Evolutionary conservation across 495 filamentous ascomycete genomes (phyloP).

Genomic region (Aspergillus steynii): DNA sequence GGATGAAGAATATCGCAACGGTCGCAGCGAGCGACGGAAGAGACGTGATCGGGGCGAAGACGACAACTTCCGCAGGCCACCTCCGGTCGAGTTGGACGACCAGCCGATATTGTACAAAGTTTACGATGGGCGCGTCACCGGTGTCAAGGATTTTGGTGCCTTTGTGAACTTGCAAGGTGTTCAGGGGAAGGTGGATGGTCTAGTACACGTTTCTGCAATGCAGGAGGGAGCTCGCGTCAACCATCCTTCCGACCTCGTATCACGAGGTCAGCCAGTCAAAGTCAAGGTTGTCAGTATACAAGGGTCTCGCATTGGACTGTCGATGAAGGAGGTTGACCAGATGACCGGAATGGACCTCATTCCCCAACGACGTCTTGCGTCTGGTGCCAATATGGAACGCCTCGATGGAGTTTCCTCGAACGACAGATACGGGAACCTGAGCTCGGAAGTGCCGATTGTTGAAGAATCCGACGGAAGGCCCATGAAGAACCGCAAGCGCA

Average conservation of each 20-base stretch:
- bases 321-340: constrained; percentile 98
- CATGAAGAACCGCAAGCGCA: constrained; percentile 72
- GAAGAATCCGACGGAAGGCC: constrained; percentile 59
- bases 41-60: constrained; percentile 50
- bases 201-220: constrained; percentile 97
- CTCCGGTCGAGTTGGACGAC: constrained; percentile 78
- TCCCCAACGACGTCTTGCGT: constrained; percentile 78
- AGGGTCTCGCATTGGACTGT: constrained; percentile 75
- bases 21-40: constrained; percentile 38
- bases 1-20: constrained; percentile 45
- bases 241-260: constrained; percentile 85
- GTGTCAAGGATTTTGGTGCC: constrained; percentile 91
- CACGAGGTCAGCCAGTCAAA: constrained; percentile 79
- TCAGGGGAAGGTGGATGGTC: constrained; percentile 83
- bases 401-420: constrained; percentile 57
- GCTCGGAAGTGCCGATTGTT: constrained; percentile 62
- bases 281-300: constrained; percentile 92
- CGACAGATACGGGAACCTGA: constrained; percentile 60
- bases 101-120: constrained; percentile 80
- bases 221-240: constrained; percentile 84
- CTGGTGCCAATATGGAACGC: constrained; percentile 87
- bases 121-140: constrained; percentile 86
- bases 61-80: constrained; percentile 69
- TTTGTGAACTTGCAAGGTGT: constrained; percentile 93
- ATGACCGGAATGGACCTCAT: constrained; percentile 80